These are phyloP conservation scores for Evansstolkia leycettana DNA, from an alignment of 495 filamentous ascomycete species.

Conservation along the genomic window DNA sequence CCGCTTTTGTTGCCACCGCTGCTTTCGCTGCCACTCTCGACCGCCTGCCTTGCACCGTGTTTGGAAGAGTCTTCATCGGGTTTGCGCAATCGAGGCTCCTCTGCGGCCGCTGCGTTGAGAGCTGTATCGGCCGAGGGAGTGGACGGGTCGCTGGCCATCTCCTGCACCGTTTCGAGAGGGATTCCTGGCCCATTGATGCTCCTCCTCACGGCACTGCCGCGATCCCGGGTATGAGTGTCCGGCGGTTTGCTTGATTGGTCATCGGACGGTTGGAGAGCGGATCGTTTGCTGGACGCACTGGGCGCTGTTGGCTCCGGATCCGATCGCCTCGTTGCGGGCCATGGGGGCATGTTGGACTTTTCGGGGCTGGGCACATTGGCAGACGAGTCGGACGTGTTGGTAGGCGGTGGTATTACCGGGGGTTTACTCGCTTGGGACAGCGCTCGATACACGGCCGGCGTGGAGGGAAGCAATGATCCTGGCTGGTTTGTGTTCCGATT, in stretches of 20 bases:
- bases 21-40: conserved; percentile 36
- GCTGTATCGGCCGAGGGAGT: conserved; percentile 48
- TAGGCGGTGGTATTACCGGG: not conserved
- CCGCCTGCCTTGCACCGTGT: conserved; percentile 18
- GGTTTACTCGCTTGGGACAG: conserved; percentile 42
- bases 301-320: conserved; percentile 25
- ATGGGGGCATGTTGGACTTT: conserved; percentile 51
- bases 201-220: conserved; percentile 36
- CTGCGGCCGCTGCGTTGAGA: conserved; percentile 17
- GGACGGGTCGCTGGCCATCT: conserved; percentile 65
- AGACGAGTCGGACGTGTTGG: conserved; percentile 36
- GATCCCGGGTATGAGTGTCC: conserved; percentile 10
- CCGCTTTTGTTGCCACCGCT: conserved; percentile 35
- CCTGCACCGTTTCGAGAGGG: conserved; percentile 83
- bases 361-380: conserved; percentile 48
- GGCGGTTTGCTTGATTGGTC: conserved; percentile 10
- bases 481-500: conserved; percentile 1
- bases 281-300: conserved; percentile 33
- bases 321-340: conserved; percentile 37
- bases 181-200: conserved; percentile 53
- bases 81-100: conserved; percentile 22
- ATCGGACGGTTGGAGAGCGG: conserved; percentile 15
- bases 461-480: conserved; percentile 39
- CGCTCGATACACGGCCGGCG: conserved; percentile 49
- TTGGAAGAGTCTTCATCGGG: conserved; percentile 30